Evolutionary conservation across 1,284 basidiomycete species (phyloP).

Genomic region (Ganoderma lucidum): DNA sequence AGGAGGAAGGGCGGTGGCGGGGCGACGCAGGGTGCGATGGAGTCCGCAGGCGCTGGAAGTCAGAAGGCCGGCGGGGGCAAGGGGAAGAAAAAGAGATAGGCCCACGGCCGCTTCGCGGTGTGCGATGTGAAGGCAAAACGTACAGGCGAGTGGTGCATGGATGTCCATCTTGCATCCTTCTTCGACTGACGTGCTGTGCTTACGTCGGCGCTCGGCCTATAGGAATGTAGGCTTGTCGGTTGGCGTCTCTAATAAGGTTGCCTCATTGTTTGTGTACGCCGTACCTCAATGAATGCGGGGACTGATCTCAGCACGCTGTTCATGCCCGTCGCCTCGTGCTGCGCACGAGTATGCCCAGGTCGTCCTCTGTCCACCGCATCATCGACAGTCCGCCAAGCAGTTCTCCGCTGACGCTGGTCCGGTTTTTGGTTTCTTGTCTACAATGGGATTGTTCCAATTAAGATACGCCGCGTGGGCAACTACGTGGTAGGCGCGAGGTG

Average conservation of each 20-base stretch:
- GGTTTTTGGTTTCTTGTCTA: neutral
- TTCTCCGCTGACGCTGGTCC: neutral
- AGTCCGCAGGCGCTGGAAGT: slow-evolving; percentile 46
- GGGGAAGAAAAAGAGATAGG: slow-evolving; percentile 59
- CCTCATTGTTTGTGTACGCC: slow-evolving; percentile 25
- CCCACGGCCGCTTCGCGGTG: neutral
- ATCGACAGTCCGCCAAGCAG: neutral
- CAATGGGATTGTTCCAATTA: slow-evolving; percentile 3
- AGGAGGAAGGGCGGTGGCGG: slow-evolving; percentile 63
- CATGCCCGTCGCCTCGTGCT: slow-evolving; percentile 7
- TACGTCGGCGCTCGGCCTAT: neutral
- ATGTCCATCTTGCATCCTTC: neutral
- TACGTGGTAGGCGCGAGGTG: slow-evolving; percentile 28
- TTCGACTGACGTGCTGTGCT: neutral
- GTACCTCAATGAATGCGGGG: slow-evolving; percentile 20
- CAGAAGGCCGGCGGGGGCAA: slow-evolving; percentile 51
- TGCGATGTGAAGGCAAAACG: neutral
- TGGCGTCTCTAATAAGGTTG: slow-evolving; percentile 16
- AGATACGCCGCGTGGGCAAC: slow-evolving; percentile 18
- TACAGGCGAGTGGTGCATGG: neutral
- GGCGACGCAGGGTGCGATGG: slow-evolving; percentile 68
- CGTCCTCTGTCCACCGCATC: slow-evolving; percentile 3
- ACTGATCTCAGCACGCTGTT: slow-evolving; percentile 11
- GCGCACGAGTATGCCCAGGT: neutral
- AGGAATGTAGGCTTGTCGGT: neutral